Percentiles rank a stretch among this genome's conserved stretches.
These are phyloP conservation scores for Candida tallmaniae DNA, from an alignment of 805 yeast genomes.

Conservation along the genomic window DNA sequence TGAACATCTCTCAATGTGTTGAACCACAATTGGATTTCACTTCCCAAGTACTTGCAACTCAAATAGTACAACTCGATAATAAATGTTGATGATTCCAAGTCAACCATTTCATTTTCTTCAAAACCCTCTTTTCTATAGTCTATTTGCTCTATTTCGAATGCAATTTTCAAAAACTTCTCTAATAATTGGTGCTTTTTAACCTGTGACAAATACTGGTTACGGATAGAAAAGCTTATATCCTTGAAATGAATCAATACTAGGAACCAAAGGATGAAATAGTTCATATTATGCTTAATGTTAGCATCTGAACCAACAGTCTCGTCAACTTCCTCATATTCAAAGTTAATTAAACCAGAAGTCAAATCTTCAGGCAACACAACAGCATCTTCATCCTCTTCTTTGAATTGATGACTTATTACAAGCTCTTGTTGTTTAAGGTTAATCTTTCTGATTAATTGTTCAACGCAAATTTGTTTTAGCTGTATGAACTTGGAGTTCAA, in stretches of 20 bases:
- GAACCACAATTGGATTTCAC: slow-evolving; percentile 65
- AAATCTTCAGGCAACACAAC: slow-evolving; percentile 39
- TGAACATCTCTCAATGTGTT: slow-evolving; percentile 64
- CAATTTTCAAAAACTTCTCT: slow-evolving; percentile 45
- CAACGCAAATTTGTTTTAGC: slow-evolving; percentile 42
- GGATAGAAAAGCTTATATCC: slow-evolving; percentile 59
- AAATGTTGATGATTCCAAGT: slow-evolving; percentile 12
- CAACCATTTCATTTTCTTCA: slow-evolving; percentile 1
- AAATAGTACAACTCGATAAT: slow-evolving; percentile 50
- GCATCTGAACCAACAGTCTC: no score
- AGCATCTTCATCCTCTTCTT: slow-evolving; percentile 27
- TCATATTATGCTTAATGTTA: slow-evolving; percentile 1
- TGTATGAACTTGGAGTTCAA: slow-evolving; percentile 12
- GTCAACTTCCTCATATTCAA: slow-evolving; percentile 23
- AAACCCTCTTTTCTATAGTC: not conserved
- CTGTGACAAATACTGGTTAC: slow-evolving; percentile 56
- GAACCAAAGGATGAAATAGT: slow-evolving; percentile 65
- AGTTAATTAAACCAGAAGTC: slow-evolving; percentile 25
- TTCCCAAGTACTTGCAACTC: slow-evolving; percentile 49
- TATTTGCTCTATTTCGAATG: slow-evolving; percentile 34
- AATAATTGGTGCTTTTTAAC: slow-evolving; percentile 45
- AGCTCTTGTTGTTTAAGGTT: slow-evolving; percentile 49
- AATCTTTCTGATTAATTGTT: slow-evolving; percentile 38
- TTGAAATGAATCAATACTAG: slow-evolving; percentile 58
- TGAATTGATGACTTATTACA: slow-evolving; percentile 59